Percentiles rank a stretch among this genome's conserved stretches.
These are phyloP conservation scores for Pichia sp. DNA, from an alignment of 1,139 yeast genomes.

Conservation along the genomic window DNA sequence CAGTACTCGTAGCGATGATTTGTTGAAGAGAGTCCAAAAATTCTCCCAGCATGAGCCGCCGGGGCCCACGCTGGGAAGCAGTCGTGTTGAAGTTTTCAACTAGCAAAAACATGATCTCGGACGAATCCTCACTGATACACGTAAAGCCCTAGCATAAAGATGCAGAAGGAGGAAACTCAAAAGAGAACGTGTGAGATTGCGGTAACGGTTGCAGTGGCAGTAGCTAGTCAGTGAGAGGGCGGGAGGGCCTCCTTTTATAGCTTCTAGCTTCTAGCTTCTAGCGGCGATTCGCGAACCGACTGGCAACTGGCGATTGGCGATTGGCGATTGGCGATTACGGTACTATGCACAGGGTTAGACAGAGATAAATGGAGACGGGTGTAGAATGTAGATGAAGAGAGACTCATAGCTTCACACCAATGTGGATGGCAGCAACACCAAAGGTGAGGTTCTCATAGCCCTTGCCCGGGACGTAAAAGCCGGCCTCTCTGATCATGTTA, in stretches of 20 bases:
- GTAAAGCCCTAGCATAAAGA: slow-evolving; percentile 99
- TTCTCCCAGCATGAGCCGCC: slow-evolving; percentile 56
- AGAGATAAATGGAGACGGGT: background rate
- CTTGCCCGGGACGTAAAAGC: slow-evolving; percentile 79
- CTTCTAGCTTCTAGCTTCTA: too few relatives aligned
- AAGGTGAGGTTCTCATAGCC: slow-evolving; percentile 96
- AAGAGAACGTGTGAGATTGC: too few relatives aligned
- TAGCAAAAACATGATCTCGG: slow-evolving; percentile 99
- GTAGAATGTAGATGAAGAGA: background rate
- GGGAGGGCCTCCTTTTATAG: too few relatives aligned
- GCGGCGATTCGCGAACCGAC: too few relatives aligned
- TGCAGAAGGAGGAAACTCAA: slow-evolving; percentile 28
- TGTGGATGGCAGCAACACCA: slow-evolving; percentile 94
- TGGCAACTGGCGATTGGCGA: too few relatives aligned
- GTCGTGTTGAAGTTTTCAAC: slow-evolving; percentile 99
- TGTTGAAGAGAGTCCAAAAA: too few relatives aligned
- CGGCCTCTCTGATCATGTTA: slow-evolving; percentile 88
- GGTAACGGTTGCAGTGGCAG: too few relatives aligned
- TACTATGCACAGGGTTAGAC: background rate
- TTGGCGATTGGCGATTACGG: too few relatives aligned
- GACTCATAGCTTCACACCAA: slow-evolving; percentile 64
- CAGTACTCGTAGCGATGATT: too few relatives aligned
- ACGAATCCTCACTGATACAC: slow-evolving; percentile 99
- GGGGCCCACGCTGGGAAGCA: slow-evolving; percentile 62
- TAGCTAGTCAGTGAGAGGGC: too few relatives aligned